Evolutionary conservation across 2,329 filamentous ascomycete genomes (phyloP).

Genomic region (Pseudogymnoascus sp.): DNA sequence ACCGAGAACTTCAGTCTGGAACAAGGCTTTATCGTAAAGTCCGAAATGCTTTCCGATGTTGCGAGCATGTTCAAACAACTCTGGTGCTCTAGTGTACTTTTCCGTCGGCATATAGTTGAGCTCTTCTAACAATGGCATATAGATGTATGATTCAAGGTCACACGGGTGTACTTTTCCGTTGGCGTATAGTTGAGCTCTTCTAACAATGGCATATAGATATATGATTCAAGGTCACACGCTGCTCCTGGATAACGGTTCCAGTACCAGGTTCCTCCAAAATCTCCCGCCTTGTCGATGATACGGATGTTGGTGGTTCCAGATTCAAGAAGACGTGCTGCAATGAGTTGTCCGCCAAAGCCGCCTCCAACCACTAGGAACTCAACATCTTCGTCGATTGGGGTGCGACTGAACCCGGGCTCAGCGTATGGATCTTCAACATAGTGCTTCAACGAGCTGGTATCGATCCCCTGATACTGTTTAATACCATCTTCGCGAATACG

Average conservation of each 20-base stretch:
- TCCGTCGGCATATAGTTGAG: constrained; percentile 48
- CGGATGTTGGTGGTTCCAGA: constrained; percentile 29
- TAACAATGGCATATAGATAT: constrained; percentile 52
- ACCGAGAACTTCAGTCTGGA: constrained; percentile 10
- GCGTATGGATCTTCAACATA: constrained; percentile 13
- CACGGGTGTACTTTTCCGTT: constrained; percentile 33
- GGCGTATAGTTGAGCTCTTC: constrained; percentile 56
- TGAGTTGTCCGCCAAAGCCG: constrained; percentile 8
- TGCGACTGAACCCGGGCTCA: constrained; percentile 1
- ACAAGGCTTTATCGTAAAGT: neutral
- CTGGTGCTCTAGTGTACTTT: constrained; percentile 16
- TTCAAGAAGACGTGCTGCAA: constrained; percentile 13
- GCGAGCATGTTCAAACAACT: neutral
- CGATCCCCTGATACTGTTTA: constrained; percentile 13
- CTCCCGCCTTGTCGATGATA: constrained; percentile 39
- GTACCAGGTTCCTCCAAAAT: constrained; percentile 43
- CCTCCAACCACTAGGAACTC: neutral
- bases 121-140: constrained; percentile 54
- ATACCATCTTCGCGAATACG: constrained; percentile 12
- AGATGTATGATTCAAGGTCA: constrained; percentile 54
- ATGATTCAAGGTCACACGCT: constrained; percentile 52
- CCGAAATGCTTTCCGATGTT: neutral
- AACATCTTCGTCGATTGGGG: neutral
- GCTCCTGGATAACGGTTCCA: constrained; percentile 43
- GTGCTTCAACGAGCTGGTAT: constrained; percentile 9